Evolutionary conservation across 2,329 filamentous ascomycete species (phyloP).

Genomic region (Graphiopsis chlorocephala): DNA sequence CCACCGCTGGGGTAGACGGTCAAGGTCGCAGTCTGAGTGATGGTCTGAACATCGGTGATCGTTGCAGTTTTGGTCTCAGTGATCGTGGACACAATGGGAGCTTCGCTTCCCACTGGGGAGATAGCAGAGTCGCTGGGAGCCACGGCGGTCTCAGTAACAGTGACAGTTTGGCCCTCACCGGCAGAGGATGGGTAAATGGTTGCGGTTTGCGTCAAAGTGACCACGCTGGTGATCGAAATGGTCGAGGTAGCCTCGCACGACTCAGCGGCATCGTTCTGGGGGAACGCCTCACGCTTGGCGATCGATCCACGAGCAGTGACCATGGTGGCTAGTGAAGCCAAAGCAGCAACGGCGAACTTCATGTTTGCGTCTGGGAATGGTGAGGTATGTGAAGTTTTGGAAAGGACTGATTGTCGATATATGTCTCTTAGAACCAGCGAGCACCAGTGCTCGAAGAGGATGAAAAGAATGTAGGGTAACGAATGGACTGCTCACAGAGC

Average conservation of each 20-base stretch:
- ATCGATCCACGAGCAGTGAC: slow-evolving; percentile 53
- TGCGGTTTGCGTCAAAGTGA: slow-evolving; percentile 9
- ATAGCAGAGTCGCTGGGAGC: slow-evolving; percentile 1
- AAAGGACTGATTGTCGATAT: slow-evolving; percentile 1
- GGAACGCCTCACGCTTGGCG: slow-evolving; percentile 37
- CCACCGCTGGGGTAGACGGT: slow-evolving; percentile 9
- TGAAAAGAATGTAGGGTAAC: slow-evolving; percentile 20
- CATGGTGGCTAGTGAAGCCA: slow-evolving; percentile 44
- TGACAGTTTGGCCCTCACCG: slow-evolving; percentile 11
- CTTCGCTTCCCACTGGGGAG: slow-evolving; percentile 1
- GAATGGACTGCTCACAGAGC: slow-evolving; percentile 35
- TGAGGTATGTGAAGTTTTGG: slow-evolving; percentile 14
- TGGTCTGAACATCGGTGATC: slow-evolving; percentile 17
- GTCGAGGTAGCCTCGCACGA: slow-evolving; percentile 15
- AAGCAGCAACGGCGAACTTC: slow-evolving; percentile 40
- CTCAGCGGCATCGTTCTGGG: slow-evolving; percentile 7
- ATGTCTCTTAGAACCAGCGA: slow-evolving; percentile 19
- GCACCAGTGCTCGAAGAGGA: slow-evolving; percentile 25
- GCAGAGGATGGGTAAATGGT: slow-evolving; percentile 1
- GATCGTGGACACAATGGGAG: neutral
- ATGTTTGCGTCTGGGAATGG: slow-evolving; percentile 24
- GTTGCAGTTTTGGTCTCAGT: slow-evolving; percentile 22
- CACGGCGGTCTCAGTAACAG: slow-evolving; percentile 19
- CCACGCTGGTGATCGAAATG: slow-evolving; percentile 3
- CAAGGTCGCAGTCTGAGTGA: slow-evolving; percentile 5